Conservation (phyloP, 2,329 filamentous ascomycete genomes). For the Neonectria faginata region DNA sequence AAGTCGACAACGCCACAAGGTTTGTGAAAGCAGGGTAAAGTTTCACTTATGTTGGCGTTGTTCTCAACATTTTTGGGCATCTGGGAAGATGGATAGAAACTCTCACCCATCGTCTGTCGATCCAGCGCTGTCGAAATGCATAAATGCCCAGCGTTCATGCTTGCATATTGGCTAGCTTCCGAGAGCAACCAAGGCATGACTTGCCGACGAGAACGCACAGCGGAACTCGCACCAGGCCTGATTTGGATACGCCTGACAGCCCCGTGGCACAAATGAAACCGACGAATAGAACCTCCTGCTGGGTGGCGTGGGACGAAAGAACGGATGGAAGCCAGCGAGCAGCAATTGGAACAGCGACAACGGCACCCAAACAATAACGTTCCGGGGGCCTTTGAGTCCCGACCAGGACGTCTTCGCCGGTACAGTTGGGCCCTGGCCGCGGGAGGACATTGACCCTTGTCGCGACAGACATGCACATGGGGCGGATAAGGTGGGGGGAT, state of each 20-base stretch:
- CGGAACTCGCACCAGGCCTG: neutral
- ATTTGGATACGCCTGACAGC: constrained; percentile 6
- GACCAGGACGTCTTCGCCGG: constrained; percentile 32
- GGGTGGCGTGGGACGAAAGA: neutral
- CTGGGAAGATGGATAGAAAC: neutral
- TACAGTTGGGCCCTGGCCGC: constrained; percentile 28
- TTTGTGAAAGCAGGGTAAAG: neutral
- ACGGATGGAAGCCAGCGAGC: neutral
- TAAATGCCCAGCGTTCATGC: constrained; percentile 16
- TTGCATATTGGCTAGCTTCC: neutral
- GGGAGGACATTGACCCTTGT: constrained; percentile 35
- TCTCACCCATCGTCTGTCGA: neutral
- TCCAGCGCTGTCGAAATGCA: constrained; percentile 4
- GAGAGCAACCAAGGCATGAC: constrained; percentile 2
- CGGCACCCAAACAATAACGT: constrained; percentile 27
- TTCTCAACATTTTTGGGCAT: neutral
- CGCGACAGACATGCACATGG: constrained; percentile 20
- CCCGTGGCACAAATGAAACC: constrained; percentile 20
- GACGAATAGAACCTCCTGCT: constrained; percentile 6
- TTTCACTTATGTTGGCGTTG: neutral
- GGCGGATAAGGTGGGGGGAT: constrained; percentile 27
- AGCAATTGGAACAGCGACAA: constrained; percentile 15
- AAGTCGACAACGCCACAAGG: neutral
- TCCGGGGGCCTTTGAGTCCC: neutral
- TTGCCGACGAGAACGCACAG: constrained; percentile 6